Base-by-base conservation (phyloP, 768 basidiomycete genomes). In the Collybiopsis luxurians region DNA sequence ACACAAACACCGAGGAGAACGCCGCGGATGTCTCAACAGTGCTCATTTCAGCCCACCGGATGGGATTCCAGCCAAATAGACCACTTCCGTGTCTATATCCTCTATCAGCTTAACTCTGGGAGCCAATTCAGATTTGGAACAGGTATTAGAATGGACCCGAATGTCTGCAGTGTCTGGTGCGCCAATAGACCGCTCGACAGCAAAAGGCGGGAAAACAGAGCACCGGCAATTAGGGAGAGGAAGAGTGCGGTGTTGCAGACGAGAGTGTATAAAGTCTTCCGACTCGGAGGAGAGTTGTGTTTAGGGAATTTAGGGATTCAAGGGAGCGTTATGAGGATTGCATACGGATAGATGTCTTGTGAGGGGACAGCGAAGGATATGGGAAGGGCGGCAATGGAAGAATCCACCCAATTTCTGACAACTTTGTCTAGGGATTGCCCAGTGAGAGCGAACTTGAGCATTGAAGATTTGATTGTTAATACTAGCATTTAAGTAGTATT, bases 251-350 rank as follows among this genome's bases (percentile, higher is more conserved):
- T 84, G 28, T 63, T 92, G 63, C 88, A 92, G 73, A 69, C 68
- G 61, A 73, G n/a, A n/a, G 90, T 28, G 79, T 92, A 53, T 83
- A 73, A 60, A 69, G 78, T 65, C 80, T 90, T 64, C 86, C 88
- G 4, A n/a, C n/a, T n/a, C n/a, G n/a, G n/a, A 62, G 68, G 28
- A 73, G 81, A 60, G 75, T 90, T 10, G 69, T 73, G 19, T 68
- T 92, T 64, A 78, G 89, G 52, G 67, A 92, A 24, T 93, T 93
- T 66, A 78, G 82, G 62, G 69, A 82, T 40, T 86, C 91, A 9
- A 71, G 63, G 60, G 89, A 93, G 63, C 91, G 31, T 34, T 34
- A 34, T 34, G 31, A 34, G 5, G 31, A 34, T 34, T 34, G 31
- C n/a, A 13, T 13, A 34, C 31, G 31, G 13, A 34, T 34, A 34